These are phyloP conservation scores for Plantago ovata DNA, from an alignment of 257 asterid genomes.

Conservation along the genomic window DNA sequence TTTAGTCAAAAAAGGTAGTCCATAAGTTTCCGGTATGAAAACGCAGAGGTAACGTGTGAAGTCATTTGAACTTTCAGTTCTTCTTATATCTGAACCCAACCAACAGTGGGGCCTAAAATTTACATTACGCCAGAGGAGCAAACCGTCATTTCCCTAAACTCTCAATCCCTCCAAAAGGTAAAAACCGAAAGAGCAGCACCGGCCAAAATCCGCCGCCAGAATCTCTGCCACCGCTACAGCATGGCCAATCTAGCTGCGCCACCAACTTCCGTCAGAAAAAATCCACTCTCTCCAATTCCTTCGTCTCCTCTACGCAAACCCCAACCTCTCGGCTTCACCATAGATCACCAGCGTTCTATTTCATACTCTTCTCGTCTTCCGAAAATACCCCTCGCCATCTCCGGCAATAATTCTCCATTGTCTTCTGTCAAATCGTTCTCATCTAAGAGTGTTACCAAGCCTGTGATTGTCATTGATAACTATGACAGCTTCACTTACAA, in stretches of 20 bases:
- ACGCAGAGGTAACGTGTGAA: too few species aligned
- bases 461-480: constrained; percentile 81
- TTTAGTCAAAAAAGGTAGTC: too few species aligned
- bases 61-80: too few species aligned
- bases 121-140: too few species aligned
- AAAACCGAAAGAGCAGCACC: too few species aligned
- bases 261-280: constrained; percentile 5
- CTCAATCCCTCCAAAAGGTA: too few species aligned
- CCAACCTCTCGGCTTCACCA: constrained; percentile 23
- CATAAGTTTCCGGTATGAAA: too few species aligned
- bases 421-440: constrained; percentile 28
- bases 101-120: too few species aligned
- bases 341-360: background rate
- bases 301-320: background rate
- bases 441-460: constrained; percentile 19
- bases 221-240: constrained; percentile 6
- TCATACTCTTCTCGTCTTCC: constrained; percentile 6
- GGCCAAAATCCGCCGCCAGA: background rate
- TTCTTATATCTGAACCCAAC: too few species aligned
- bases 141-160: too few species aligned
- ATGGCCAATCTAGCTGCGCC: constrained; percentile 28
- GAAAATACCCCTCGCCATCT: constrained; percentile 29
- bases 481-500: constrained; percentile 97
- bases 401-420: constrained; percentile 25
- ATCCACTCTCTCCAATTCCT: constrained; percentile 19